Evolutionary conservation across 2,329 filamentous ascomycete genomes (phyloP).

Genomic region (Fusarium miscanthi): DNA sequence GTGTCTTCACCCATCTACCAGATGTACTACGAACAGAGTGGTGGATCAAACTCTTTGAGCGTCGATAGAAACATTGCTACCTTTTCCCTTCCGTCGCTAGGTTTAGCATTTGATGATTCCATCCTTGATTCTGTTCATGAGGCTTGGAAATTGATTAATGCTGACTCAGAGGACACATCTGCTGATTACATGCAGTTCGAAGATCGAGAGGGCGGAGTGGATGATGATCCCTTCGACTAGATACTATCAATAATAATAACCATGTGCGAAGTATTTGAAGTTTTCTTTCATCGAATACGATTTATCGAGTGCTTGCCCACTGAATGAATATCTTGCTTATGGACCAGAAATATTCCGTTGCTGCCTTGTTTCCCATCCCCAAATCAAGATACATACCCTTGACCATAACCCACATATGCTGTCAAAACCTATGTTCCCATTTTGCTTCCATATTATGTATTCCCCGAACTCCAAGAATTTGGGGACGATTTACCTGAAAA

Average conservation of each 20-base stretch:
- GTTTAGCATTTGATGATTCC: slow-evolving; percentile 79
- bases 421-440: slow-evolving; percentile 12
- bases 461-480: slow-evolving; percentile 8
- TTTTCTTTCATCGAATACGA: background rate
- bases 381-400: background rate
- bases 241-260: slow-evolving; percentile 10
- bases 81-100: slow-evolving; percentile 69
- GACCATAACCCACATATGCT: background rate
- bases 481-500: slow-evolving; percentile 1
- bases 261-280: slow-evolving; percentile 1
- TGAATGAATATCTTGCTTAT: background rate
- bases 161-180: slow-evolving; percentile 57
- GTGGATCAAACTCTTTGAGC: slow-evolving; percentile 42
- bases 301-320: background rate
- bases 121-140: slow-evolving; percentile 73
- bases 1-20: slow-evolving; percentile 58
- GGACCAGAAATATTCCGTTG: background rate
- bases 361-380: background rate
- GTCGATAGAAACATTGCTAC: slow-evolving; percentile 59
- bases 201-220: slow-evolving; percentile 73
- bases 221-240: slow-evolving; percentile 65
- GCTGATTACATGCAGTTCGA: slow-evolving; percentile 80
- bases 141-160: slow-evolving; percentile 75
- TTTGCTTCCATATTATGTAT: background rate
- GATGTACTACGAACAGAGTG: slow-evolving; percentile 66